Evolutionary conservation across 164 flowering plant species (phyloP).

Genomic region (Hamamelis virginiana): DNA sequence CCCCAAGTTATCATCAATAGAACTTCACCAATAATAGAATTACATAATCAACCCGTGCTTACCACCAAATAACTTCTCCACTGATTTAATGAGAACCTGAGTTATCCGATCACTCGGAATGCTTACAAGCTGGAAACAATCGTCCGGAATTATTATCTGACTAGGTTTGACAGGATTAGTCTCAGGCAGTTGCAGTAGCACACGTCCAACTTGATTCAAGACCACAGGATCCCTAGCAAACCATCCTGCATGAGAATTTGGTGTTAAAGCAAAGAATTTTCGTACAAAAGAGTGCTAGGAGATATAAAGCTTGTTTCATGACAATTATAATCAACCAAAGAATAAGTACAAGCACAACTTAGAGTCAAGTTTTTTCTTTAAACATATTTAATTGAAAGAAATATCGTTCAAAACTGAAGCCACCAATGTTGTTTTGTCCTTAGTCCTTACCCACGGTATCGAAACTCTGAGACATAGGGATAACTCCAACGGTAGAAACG

Average conservation of each 20-base stretch:
- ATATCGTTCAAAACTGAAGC: not conserved
- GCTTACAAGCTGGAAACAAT: constrained; percentile 65
- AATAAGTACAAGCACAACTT: no score
- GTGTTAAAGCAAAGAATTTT: not conserved
- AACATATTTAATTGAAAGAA: no score
- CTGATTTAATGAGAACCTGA: constrained; percentile 38
- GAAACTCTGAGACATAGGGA: constrained; percentile 86
- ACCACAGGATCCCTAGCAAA: constrained; percentile 72
- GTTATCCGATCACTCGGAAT: constrained; percentile 44
- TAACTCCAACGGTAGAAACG: constrained; percentile 62
- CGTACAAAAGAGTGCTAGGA: not conserved
- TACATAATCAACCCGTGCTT: constrained; percentile 10
- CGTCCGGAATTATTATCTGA: constrained; percentile 61
- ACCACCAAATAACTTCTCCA: constrained; percentile 69
- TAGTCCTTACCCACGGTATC: constrained; percentile 77
- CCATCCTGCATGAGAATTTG: constrained; percentile 58
- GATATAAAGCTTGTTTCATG: no score
- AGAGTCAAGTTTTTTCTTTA: no score
- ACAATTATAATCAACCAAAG: no score
- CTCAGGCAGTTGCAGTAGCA: constrained; percentile 43
- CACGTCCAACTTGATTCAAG: constrained; percentile 60
- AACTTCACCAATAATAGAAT: not conserved
- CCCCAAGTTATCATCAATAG: not conserved
- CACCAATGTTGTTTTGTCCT: constrained; percentile 13
- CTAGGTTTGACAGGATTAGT: constrained; percentile 29